Percentiles rank a stretch among this genome's conserved stretches.
phyloP scores from a whole-genome alignment of 2,329 filamentous ascomycete species.

The Tolypocladium tundrense region DNA sequence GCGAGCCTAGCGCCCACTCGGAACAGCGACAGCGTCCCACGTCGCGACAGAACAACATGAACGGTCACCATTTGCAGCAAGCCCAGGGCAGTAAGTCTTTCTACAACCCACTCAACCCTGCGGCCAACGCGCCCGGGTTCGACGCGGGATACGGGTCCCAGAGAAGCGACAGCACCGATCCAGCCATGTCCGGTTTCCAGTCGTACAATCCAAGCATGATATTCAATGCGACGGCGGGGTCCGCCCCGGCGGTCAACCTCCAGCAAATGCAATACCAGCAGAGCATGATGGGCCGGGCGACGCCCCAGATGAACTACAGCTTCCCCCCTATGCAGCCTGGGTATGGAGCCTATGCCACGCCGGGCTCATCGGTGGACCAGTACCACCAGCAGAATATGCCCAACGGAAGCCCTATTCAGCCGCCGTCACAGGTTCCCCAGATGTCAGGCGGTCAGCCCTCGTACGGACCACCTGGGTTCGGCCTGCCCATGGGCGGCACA shows the following conservation, averaged over 20 bases:
- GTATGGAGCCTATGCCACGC: constrained; percentile 40
- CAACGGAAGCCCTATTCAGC: constrained; percentile 42
- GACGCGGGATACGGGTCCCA: constrained; percentile 43
- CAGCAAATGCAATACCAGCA: constrained; percentile 52
- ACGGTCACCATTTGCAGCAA: constrained; percentile 29
- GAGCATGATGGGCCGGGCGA: constrained; percentile 41
- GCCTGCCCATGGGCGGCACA: constrained; percentile 30
- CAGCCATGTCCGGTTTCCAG: constrained; percentile 38
- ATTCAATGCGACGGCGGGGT: constrained; percentile 35
- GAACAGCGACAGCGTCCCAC: constrained; percentile 45
- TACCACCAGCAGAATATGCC: constrained; percentile 42
- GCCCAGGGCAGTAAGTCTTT: constrained; percentile 38
- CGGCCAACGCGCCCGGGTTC: constrained; percentile 30
- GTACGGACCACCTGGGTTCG: constrained; percentile 41
- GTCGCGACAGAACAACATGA: constrained; percentile 42
- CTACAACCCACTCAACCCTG: constrained; percentile 38
- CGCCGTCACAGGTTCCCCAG: constrained; percentile 29
- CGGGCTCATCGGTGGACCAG: constrained; percentile 41
- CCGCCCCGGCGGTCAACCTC: constrained; percentile 34
- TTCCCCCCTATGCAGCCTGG: constrained; percentile 46
- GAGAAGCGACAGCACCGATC: constrained; percentile 42
- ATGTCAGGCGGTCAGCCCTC: constrained; percentile 31
- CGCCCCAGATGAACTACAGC: constrained; percentile 45
- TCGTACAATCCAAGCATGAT: constrained; percentile 41
- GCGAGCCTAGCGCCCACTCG: constrained; percentile 31